Percentiles rank a stretch among this genome's conserved stretches.
These are phyloP conservation scores for Lentinula boryana DNA, from an alignment of 768 basidiomycete species.

Conservation along the genomic window DNA sequence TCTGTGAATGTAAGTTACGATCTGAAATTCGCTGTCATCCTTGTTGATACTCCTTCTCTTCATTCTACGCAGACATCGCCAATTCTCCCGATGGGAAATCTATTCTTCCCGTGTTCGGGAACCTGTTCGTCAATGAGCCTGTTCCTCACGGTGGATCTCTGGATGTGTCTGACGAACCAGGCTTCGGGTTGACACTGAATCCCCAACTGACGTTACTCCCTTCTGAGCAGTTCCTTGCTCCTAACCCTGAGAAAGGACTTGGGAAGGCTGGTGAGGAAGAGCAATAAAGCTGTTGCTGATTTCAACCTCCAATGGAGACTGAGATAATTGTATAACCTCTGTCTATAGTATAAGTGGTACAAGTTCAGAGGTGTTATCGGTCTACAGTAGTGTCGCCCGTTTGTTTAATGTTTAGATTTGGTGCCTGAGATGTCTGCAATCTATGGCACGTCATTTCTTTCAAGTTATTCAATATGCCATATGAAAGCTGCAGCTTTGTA, in stretches of 20 bases:
- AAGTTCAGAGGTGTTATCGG: too few relatives aligned
- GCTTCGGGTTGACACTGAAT: slow-evolving; percentile 4
- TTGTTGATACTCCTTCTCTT: background rate
- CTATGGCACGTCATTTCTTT: too few relatives aligned
- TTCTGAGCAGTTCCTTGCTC: slow-evolving; percentile 1
- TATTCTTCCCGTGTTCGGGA: slow-evolving; percentile 6
- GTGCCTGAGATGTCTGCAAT: too few relatives aligned
- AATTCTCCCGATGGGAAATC: slow-evolving; percentile 4
- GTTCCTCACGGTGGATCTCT: slow-evolving; percentile 6
- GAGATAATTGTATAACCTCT: too few relatives aligned
- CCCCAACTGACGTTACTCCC: background rate
- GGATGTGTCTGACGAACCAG: slow-evolving; percentile 6
- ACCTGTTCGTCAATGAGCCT: slow-evolving; percentile 4
- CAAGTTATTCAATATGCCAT: too few relatives aligned
- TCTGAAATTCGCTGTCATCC: background rate
- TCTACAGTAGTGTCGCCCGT: too few relatives aligned
- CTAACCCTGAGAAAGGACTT: slow-evolving; percentile 1
- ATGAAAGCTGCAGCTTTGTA: too few relatives aligned
- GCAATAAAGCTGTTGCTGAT: background rate
- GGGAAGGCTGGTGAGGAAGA: background rate
- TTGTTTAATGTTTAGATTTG: too few relatives aligned
- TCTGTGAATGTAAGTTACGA: slow-evolving; percentile 11
- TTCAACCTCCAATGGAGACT: background rate
- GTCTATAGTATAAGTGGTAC: too few relatives aligned
- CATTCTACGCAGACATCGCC: background rate